phyloP scores from a whole-genome alignment of 148 eudicot genomes.

The Rhododendron henanense region DNA sequence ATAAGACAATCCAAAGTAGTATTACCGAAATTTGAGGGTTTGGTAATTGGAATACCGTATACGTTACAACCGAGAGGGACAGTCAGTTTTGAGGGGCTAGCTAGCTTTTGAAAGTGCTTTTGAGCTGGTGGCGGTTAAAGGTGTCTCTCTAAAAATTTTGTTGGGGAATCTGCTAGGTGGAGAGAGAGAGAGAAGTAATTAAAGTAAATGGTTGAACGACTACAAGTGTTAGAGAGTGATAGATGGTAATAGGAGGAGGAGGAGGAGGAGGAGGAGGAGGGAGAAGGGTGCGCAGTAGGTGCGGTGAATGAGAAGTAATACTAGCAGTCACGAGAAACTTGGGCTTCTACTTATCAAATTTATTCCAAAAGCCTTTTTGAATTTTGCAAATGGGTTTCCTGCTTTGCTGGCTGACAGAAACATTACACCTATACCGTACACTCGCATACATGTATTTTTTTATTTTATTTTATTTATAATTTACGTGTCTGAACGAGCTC shows the following conservation, averaged over 20 bases:
- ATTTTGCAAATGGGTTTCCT: background rate
- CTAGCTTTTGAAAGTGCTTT: background rate
- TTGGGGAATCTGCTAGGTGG: slow-evolving; percentile 3
- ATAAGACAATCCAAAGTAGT: too few relatives aligned
- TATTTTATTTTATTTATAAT: too few relatives aligned
- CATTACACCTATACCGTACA: background rate
- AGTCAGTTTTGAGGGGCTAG: background rate
- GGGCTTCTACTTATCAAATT: background rate
- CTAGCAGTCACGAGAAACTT: background rate
- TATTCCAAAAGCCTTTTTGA: background rate
- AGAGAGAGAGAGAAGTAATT: background rate
- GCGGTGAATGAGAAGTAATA: background rate
- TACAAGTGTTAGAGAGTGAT: background rate
- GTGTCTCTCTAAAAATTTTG: background rate
- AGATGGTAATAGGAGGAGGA: background rate
- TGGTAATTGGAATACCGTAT: background rate
- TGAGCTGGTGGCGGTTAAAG: background rate
- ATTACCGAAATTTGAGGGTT: background rate
- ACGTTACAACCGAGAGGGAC: background rate
- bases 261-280: background rate
- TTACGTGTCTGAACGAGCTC: too few relatives aligned
- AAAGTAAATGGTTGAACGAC: background rate
- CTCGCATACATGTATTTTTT: background rate
- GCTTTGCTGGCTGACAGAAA: background rate
- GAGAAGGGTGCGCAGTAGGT: background rate